Evolutionary conservation across 139 green algal species (phyloP), one percentile per base, ranked within the genome.

Genomic region (Edaphochlamys debaryana): DNA sequence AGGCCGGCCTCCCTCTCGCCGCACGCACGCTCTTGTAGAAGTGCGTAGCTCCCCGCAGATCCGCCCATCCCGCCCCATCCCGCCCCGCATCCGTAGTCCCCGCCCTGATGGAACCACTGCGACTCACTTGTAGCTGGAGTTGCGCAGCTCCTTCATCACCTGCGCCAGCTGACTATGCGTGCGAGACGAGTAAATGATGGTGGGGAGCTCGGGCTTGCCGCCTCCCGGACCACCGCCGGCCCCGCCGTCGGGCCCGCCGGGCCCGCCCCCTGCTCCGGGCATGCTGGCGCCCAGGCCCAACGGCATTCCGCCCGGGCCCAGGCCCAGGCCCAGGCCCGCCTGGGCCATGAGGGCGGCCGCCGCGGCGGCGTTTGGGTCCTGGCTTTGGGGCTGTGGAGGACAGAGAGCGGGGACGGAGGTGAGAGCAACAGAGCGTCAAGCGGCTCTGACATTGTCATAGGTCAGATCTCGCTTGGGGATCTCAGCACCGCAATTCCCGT

Each of bases 141-240:
- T 92, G 22, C 89, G 87, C 73, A 99, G 91, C 90, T 99, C 97
- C 58, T 92, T 89, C 80, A 99, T 95, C 30, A 99, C 97, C 82
- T 99, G 97, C 52, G 91, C 89, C 79, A 99, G 93, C 92, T 99
- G 97, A 48, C 90, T 94, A 89, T 99, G 97, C 4, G 97, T 99
- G 48, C 97, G 93, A 17, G 93, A 98, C 30, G 93, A 91, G 87
- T 99, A 99, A 36, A 99, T 89, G 69, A 99, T 96, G 0, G 80
- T 86, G 0, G 96, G 94, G n/a, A 93, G 67, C 15, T 19, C 42
- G 22, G 36, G 63, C 37, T 75, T 56, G 20, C 48, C 52, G 40
- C 69, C 60, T 34, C 69, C 84, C 48, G 42, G 29, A 9, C 25
- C 34, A 4, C 52, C 70, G 60, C 45, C 52, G 68, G 38, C 69